These are phyloP conservation scores for Pulveroboletus ravenelii DNA, from an alignment of 768 basidiomycete genomes.

Conservation along the genomic window DNA sequence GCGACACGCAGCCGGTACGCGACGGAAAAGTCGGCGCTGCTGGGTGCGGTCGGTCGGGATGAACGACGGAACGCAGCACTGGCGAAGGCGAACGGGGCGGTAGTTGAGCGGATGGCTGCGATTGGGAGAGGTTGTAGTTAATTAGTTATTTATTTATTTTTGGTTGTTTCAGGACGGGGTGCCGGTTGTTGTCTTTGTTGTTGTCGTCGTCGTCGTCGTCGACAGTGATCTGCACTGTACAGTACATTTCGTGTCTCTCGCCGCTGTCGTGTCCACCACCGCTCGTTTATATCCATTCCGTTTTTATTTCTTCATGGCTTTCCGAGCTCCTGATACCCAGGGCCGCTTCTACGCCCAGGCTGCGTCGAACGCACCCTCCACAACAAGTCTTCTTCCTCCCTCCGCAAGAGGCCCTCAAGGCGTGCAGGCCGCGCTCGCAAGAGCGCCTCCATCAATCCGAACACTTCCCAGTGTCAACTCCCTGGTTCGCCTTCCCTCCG, in stretches of 20 bases:
- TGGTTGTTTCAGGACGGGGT: background rate
- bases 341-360: constrained; percentile 40
- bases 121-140: background rate
- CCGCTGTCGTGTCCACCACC: background rate
- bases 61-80: constrained; percentile 28
- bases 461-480: constrained; percentile 38
- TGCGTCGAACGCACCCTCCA: constrained; percentile 43
- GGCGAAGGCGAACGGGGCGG: constrained; percentile 42
- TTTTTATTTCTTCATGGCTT: constrained; percentile 17
- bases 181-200: constrained; percentile 3
- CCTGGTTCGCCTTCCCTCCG: constrained; percentile 33
- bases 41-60: constrained; percentile 33
- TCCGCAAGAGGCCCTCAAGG: constrained; percentile 26
- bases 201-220: background rate
- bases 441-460: constrained; percentile 35
- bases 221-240: background rate
- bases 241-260: background rate
- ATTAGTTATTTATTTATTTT: background rate
- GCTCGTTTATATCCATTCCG: constrained; percentile 18
- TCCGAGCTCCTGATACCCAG: constrained; percentile 34
- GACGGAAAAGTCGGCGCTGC: constrained; percentile 37
- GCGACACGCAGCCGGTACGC: constrained; percentile 40
- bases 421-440: constrained; percentile 43
- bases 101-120: constrained; percentile 49
- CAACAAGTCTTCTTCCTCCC: constrained; percentile 46